Conservation (phyloP, 371 early-diverging fungal genomes). For the Rhizopus sp. region DNA sequence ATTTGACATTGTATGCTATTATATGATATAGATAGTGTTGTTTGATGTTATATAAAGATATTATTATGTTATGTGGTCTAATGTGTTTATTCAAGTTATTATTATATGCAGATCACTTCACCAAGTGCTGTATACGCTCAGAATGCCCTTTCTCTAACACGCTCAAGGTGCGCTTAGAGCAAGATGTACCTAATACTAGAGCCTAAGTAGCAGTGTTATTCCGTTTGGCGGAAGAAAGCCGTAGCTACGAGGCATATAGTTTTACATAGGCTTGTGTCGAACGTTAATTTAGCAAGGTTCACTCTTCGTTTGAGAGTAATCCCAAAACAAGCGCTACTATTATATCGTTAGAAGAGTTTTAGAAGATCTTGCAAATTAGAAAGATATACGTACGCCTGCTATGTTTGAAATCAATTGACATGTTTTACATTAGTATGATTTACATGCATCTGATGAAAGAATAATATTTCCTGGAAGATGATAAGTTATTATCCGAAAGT, state of each 20-base stretch:
- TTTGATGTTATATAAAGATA: constrained; percentile 5
- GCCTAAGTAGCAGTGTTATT: constrained; percentile 5
- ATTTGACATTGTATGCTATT: constrained; percentile 9
- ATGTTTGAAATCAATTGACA: constrained; percentile 11
- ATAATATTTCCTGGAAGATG: constrained; percentile 7
- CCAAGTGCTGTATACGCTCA: constrained; percentile 13
- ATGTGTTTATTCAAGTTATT: constrained; percentile 14
- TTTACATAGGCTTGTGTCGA: constrained; percentile 13
- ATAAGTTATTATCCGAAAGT: constrained; percentile 9
- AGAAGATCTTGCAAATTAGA: constrained; percentile 4
- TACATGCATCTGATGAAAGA: constrained; percentile 10
- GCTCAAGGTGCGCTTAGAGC: constrained; percentile 9
- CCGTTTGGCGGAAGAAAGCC: constrained; percentile 11
- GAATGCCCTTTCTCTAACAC: constrained; percentile 12
- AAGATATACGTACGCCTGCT: constrained; percentile 5
- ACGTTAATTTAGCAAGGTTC: constrained; percentile 9
- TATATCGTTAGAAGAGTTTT: constrained; percentile 8
- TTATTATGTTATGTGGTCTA: constrained; percentile 9
- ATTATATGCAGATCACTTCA: constrained; percentile 8
- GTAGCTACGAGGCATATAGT: constrained; percentile 13
- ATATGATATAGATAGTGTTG: constrained; percentile 5
- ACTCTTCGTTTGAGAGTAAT: constrained; percentile 9
- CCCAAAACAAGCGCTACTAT: constrained; percentile 8
- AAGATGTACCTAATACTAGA: constrained; percentile 12
- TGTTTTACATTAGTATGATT: constrained; percentile 8